phyloP scores from a whole-genome alignment of 2,329 filamentous ascomycete species.

The Purpureocillium lavendulum region DNA sequence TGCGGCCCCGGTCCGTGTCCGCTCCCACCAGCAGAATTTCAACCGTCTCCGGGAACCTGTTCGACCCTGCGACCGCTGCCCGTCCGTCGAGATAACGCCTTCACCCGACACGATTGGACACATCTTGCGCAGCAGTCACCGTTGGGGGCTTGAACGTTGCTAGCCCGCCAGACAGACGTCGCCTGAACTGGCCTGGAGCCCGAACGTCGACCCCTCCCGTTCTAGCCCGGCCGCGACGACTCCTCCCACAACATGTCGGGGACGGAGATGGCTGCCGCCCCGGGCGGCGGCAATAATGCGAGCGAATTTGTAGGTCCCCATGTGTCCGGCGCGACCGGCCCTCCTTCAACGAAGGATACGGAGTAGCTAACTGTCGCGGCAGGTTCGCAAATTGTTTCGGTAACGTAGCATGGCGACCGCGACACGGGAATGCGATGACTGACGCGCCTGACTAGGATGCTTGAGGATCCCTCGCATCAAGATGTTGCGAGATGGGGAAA shows the following conservation, averaged over 20 bases:
- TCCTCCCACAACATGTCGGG: constrained; percentile 20
- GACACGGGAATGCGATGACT: too few species aligned
- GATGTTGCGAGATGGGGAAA: constrained; percentile 94
- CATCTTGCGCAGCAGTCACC: too few species aligned
- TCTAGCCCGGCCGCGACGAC: background rate
- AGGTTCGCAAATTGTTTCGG: constrained; percentile 99
- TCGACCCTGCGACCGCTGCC: too few species aligned
- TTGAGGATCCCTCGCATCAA: constrained; percentile 89
- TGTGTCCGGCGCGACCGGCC: background rate
- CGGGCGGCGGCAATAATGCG: constrained; percentile 62
- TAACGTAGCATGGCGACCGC: constrained; percentile 31
- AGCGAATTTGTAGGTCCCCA: constrained; percentile 79
- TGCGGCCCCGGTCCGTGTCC: too few species aligned
- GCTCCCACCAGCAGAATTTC: too few species aligned
- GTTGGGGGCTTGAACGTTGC: too few species aligned
- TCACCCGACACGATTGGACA: too few species aligned
- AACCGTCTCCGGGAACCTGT: too few species aligned
- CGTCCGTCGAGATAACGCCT: too few species aligned
- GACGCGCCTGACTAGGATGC: constrained; percentile 47
- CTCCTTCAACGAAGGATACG: background rate
- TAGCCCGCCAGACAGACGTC: too few species aligned
- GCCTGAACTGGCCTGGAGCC: too few species aligned
- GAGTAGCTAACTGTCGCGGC: constrained; percentile 1
- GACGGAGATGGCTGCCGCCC: constrained; percentile 21
- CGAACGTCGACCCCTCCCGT: too few species aligned